A percentile compares a stretch with the other conserved stretches of the same genome.
Evolutionary conservation across 371 early-diverging fungal species (phyloP).

Genomic region (Coemansia sp.): DNA sequence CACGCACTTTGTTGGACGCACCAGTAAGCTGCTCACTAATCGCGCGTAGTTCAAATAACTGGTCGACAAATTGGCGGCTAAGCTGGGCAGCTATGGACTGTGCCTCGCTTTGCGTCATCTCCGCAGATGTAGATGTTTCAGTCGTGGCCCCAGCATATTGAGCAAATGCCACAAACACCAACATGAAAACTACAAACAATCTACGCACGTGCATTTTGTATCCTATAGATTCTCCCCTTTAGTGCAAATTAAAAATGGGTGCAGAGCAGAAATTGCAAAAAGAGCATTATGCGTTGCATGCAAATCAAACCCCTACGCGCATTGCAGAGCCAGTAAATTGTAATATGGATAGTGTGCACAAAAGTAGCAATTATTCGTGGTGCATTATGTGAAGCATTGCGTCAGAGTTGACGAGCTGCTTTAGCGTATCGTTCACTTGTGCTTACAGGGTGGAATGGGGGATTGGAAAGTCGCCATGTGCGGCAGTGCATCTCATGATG

Average conservation of each 20-base stretch:
- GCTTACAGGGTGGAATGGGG: not conserved
- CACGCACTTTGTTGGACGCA: conserved; percentile 5
- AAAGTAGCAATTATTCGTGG: not conserved
- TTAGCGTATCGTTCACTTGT: not conserved
- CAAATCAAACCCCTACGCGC: not conserved
- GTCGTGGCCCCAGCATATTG: not conserved
- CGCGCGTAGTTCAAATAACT: conserved; percentile 19
- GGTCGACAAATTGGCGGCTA: conserved; percentile 24
- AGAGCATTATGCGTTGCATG: not conserved
- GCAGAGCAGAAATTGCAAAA: not conserved
- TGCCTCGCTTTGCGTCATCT: conserved; percentile 22
- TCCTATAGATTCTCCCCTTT: not conserved
- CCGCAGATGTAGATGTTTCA: not conserved
- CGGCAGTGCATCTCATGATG: not conserved
- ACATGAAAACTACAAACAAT: not conserved
- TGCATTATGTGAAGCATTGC: not conserved
- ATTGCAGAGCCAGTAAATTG: not conserved
- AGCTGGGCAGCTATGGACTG: conserved; percentile 12
- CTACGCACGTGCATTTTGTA: not conserved
- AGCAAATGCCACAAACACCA: not conserved
- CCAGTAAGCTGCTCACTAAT: conserved; percentile 5
- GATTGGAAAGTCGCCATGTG: not conserved
- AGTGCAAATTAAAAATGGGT: not conserved
- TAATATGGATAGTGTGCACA: not conserved
- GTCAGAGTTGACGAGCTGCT: not conserved